Percentiles rank a stretch among this genome's conserved stretches.
phyloP scores from a whole-genome alignment of 768 basidiomycete species.

The Mycena latifolia region DNA sequence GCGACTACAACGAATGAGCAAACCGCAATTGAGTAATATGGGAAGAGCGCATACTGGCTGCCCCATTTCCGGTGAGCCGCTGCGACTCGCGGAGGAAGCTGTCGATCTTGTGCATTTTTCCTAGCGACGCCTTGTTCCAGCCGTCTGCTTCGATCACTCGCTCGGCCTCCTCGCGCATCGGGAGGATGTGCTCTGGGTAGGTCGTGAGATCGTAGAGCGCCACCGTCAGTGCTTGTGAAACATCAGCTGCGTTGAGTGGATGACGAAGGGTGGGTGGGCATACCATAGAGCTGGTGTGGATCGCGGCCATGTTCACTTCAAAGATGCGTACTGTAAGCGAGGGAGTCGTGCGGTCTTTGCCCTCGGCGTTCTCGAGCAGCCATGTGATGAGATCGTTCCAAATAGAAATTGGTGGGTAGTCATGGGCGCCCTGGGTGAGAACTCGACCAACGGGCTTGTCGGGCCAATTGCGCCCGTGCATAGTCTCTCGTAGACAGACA shows the following conservation, averaged over 20 bases:
- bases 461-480: slow-evolving; percentile 41
- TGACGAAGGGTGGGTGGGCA: not conserved
- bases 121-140: slow-evolving; percentile 48
- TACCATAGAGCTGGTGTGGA: not conserved
- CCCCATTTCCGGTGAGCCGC: slow-evolving; percentile 21
- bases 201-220: slow-evolving; percentile 37
- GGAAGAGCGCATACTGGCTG: no score
- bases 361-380: slow-evolving; percentile 25
- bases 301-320: not conserved
- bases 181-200: slow-evolving; percentile 36
- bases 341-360: slow-evolving; percentile 39
- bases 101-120: slow-evolving; percentile 44
- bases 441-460: slow-evolving; percentile 45
- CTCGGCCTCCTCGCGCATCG: slow-evolving; percentile 44
- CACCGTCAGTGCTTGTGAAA: slow-evolving; percentile 28
- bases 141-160: slow-evolving; percentile 40
- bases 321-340: slow-evolving; percentile 14
- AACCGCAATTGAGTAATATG: no score
- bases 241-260: not conserved
- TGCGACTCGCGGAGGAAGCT: slow-evolving; percentile 41
- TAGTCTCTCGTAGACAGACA: no score
- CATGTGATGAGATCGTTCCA: slow-evolving; percentile 2
- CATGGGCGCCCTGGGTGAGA: not conserved
- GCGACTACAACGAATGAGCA: no score
- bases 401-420: not conserved